Evolutionary conservation across 768 basidiomycete genomes (phyloP).

Genomic region (Tricholoma flavovirens): DNA sequence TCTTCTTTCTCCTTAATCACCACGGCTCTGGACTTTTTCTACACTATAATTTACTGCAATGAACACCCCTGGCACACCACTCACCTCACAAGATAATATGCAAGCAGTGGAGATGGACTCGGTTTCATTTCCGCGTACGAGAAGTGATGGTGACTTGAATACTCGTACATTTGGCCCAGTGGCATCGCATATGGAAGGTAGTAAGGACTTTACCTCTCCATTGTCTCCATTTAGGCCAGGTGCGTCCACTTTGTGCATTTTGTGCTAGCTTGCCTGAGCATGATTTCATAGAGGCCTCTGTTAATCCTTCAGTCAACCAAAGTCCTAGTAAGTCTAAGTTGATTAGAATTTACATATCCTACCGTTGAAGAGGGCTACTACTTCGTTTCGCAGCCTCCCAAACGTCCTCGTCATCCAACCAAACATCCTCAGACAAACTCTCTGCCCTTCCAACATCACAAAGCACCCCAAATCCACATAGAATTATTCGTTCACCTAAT

Average conservation of each 20-base stretch:
- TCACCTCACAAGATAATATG: background rate
- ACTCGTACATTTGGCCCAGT: background rate
- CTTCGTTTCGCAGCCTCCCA: constrained; percentile 19
- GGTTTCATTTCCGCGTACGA: background rate
- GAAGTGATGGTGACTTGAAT: background rate
- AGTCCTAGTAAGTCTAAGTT: background rate
- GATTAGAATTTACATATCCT: background rate
- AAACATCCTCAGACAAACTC: constrained; percentile 41
- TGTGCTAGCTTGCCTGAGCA: background rate
- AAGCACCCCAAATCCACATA: constrained; percentile 29
- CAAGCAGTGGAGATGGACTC: background rate
- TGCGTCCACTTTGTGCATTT: background rate
- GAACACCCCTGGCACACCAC: background rate
- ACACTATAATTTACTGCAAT: background rate
- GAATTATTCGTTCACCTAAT: constrained; percentile 26
- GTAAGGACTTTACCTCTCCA: background rate
- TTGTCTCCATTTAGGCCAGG: background rate
- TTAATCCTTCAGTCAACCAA: background rate
- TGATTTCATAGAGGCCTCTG: background rate
- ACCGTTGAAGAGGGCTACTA: background rate
- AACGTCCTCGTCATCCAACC: constrained; percentile 39
- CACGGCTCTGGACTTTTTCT: background rate
- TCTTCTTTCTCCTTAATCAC: background rate
- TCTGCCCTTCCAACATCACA: constrained; percentile 31
- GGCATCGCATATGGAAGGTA: background rate